Base-by-base conservation (phyloP, 495 filamentous ascomycete genomes). In the Xylaria venustula region DNA sequence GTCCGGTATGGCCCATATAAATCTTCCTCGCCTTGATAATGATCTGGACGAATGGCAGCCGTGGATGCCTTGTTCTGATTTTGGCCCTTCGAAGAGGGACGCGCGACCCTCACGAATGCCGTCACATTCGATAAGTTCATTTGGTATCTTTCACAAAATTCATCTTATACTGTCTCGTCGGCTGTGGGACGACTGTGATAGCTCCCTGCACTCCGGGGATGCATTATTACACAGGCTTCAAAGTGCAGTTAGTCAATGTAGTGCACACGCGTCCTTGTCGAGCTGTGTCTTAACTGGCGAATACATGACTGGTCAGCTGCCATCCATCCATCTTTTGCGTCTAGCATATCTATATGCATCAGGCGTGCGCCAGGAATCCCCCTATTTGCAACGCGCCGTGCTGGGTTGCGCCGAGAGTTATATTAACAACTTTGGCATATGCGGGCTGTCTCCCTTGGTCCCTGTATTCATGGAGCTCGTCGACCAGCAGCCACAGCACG, bases 41-140 rank as follows among this genome's bases (percentile, higher is more conserved):
- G 88, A 85, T 6, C 68, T 86, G 19, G 88, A 91, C 60, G 87
- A 91, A 70, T 90, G 87, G 88, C 85, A 88, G 60, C 84, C 83
- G 2, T 91, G 88, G 88, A 75, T 58, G 58, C 34, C 52, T 55
- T 62, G 55, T 28, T 22, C 34, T 14, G 42, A 32, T 22, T 64
- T 56, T 12, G 54, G 34, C 6, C 56, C 55, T 64, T 36, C 46
- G n/a, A 32, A 54, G 15, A 8, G 20, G 3, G 48, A 51, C 20
- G 22, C 17, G 36, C 36, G 26, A 3, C 20, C 15, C 1, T 42
- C 48, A 6, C 48, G 58, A 34, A 60, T 54, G 32, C 58, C 58
- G n/a, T 45, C 55, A 0, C 55, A 58, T 14, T 58, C 55, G 15
- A 50, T 58, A 6, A 58, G 44, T 20, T 41, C 55, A 25, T 58